These are phyloP conservation scores for Cercospora sp. DNA, from an alignment of 2,329 filamentous ascomycete genomes.

Conservation along the genomic window DNA sequence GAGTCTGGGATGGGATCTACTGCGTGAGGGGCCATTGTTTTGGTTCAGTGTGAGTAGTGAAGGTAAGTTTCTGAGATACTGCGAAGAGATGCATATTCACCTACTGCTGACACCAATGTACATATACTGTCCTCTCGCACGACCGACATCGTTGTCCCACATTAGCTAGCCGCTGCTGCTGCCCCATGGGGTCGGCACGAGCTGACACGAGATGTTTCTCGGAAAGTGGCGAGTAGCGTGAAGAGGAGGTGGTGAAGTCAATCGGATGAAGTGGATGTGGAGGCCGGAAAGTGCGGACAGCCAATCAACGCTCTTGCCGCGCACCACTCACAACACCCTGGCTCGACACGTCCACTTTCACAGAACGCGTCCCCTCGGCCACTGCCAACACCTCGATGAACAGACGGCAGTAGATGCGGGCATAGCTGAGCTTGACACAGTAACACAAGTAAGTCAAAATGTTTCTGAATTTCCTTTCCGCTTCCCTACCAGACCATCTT, in stretches of 20 bases:
- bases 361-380: not conserved
- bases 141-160: not conserved
- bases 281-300: not conserved
- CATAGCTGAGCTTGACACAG: not conserved
- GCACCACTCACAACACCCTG: not conserved
- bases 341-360: conserved; percentile 3
- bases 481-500: not conserved
- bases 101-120: not conserved
- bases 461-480: not conserved
- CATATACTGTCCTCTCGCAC: not conserved
- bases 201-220: not conserved
- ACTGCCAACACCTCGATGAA: not conserved
- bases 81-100: not conserved
- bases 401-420: not conserved
- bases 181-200: not conserved
- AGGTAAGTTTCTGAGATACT: not conserved
- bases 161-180: not conserved
- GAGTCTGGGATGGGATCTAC: conserved; percentile 23
- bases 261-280: not conserved
- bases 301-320: not conserved
- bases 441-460: not conserved
- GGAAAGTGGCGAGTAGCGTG: not conserved
- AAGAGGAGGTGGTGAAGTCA: not conserved
- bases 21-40: conserved; percentile 24
- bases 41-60: not conserved